These are phyloP conservation scores for grape (Vitis vinifera) DNA, from an alignment of 164 flowering plant genomes.

Conservation along the genomic window ASM3070453v1 NC_081823.1:3329501-3330000, in stretches of 20 bases:
- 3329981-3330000: slow-evolving; percentile 75
- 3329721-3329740: not conserved
- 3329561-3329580: not conserved
- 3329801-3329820: slow-evolving; percentile 92
- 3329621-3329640: not conserved
- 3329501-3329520: not conserved
- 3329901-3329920: not conserved
- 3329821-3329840: slow-evolving; percentile 91
- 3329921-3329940: slow-evolving; percentile 45
- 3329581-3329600: not conserved
- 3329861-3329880: slow-evolving; percentile 51
- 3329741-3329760: no score
- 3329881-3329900: slow-evolving; percentile 15
- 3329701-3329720: not conserved
- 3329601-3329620: not conserved
- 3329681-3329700: not conserved
- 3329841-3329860: slow-evolving; percentile 88
- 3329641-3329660: not conserved
- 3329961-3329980: slow-evolving; percentile 87
- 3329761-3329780: slow-evolving; percentile 85
- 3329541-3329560: not conserved
- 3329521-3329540: not conserved
- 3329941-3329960: slow-evolving; percentile 97
- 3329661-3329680: slow-evolving; percentile 2
- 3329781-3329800: slow-evolving; percentile 77